Evolutionary conservation across 805 yeast genomes (phyloP).

Genomic region (Starmerella bombi): DNA sequence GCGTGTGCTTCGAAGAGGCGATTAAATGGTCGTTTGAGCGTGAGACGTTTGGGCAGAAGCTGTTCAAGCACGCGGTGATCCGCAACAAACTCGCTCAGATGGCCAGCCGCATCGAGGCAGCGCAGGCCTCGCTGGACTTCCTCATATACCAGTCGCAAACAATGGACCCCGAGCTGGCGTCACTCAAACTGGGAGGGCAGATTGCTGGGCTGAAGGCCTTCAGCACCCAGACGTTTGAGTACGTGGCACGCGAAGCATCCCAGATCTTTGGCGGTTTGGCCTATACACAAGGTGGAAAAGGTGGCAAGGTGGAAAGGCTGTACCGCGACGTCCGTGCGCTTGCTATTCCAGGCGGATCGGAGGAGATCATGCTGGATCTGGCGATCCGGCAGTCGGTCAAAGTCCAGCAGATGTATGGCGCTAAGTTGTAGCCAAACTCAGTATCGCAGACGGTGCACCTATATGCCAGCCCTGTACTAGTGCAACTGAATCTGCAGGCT

Average conservation of each 20-base stretch:
- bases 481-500: too few species aligned
- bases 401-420: conserved; percentile 30
- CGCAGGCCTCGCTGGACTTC: conserved; percentile 30
- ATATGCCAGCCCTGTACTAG: too few species aligned
- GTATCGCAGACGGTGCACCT: too few species aligned
- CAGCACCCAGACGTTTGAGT: conserved; percentile 32
- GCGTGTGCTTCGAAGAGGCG: conserved; percentile 34
- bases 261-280: conserved; percentile 35
- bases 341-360: conserved; percentile 37
- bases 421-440: conserved; percentile 30
- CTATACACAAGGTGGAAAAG: conserved; percentile 34
- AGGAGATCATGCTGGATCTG: conserved; percentile 34
- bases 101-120: conserved; percentile 32
- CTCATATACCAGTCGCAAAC: conserved; percentile 27
- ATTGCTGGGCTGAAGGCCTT: conserved; percentile 34
- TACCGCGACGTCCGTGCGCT: conserved; percentile 34
- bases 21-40: conserved; percentile 34
- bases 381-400: conserved; percentile 31
- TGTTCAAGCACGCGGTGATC: conserved; percentile 33
- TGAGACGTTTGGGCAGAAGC: conserved; percentile 32
- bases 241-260: conserved; percentile 34
- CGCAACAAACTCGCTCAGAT: conserved; percentile 33
- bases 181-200: conserved; percentile 33
- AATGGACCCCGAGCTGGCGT: conserved; percentile 32
- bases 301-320: conserved; percentile 33